These are phyloP conservation scores for Neofusicoccum laricinum DNA, from an alignment of 2,329 filamentous ascomycete species.

Conservation along the genomic window DNA sequence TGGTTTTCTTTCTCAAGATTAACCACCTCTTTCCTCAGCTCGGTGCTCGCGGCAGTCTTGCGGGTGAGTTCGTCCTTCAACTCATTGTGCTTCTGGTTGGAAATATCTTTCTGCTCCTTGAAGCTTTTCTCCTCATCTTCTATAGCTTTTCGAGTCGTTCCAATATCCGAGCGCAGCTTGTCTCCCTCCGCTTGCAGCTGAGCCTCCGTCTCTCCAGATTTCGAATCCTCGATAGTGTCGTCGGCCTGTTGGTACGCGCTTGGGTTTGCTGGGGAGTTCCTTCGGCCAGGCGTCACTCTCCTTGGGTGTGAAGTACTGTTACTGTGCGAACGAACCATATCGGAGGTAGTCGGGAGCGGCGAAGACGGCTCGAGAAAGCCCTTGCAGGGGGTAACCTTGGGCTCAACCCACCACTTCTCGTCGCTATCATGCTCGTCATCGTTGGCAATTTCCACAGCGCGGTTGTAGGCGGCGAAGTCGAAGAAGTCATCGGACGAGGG, in stretches of 20 bases:
- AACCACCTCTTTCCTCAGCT: constrained; percentile 76
- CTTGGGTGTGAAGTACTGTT: constrained; percentile 53
- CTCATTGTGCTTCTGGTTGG: constrained; percentile 75
- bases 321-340: constrained; percentile 65
- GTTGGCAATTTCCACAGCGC: constrained; percentile 19
- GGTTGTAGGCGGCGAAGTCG: constrained; percentile 50
- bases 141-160: constrained; percentile 70
- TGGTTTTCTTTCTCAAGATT: constrained; percentile 79
- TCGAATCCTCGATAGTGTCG: background rate
- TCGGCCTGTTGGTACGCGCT: background rate
- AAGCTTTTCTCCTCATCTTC: constrained; percentile 58
- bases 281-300: constrained; percentile 69
- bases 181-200: constrained; percentile 78
- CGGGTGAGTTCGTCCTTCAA: constrained; percentile 77
- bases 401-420: constrained; percentile 50
- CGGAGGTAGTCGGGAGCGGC: constrained; percentile 58
- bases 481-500: constrained; percentile 44
- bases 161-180: constrained; percentile 77
- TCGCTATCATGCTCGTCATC: constrained; percentile 30
- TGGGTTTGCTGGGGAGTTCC: constrained; percentile 64
- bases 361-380: constrained; percentile 59
- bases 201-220: constrained; percentile 62
- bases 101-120: constrained; percentile 39
- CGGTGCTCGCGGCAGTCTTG: constrained; percentile 86
- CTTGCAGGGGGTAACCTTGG: constrained; percentile 52